Evolutionary conservation across 176 grass and related monocot species (phyloP), one percentile per base, ranked within the genome.

Genomic region (Dactylis glomerata): DNA sequence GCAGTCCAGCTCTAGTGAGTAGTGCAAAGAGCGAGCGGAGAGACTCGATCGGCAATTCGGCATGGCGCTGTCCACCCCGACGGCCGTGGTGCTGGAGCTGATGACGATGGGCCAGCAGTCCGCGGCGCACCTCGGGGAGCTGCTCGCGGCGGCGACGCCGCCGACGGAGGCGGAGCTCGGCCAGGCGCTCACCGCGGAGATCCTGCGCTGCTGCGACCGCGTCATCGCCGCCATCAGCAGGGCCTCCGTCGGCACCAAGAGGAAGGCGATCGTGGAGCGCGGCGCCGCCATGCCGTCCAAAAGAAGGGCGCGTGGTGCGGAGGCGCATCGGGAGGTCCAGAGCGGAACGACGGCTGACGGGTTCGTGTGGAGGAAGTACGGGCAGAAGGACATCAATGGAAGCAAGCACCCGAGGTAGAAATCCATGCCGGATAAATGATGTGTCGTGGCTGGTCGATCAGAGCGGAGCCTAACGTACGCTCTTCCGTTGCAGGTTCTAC

Each of bases 361-460:
- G n/a, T 95, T 80, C 86, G 37, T 87, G 64, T 95, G 93, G 93
- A 88, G 88, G 75, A 92, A 92, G 81, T 95, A 95, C 86, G 93
- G 93, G 12, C 90, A 95, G 30, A 95, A 95, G 83, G 85, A 86
- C 4, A 95, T 95, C 78, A 83, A 86, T 20, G 73, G 85, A 1
- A 50, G 78, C 68, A 82, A 24, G 64, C 78, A 90, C 69, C 93
- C 90, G 51, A 81, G 92, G 81, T 76, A 42, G 41, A 42, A 42
- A 42, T 10, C 41, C 7, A 42, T 36, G 34, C 34, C 34, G 34
- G 34, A 36, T 36, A 36, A 36, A 36, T 36, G 34, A 36, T 36
- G 34, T 36, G 34, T 10, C 8, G 41, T 40, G 37, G 37, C 37
- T 40, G 37, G 37, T 65, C 32, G 3, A 67, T 67, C 32, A 36